These are phyloP conservation scores for Mucor circinelloides DNA, from an alignment of 371 early-diverging fungal species.

Conservation along the genomic window DNA sequence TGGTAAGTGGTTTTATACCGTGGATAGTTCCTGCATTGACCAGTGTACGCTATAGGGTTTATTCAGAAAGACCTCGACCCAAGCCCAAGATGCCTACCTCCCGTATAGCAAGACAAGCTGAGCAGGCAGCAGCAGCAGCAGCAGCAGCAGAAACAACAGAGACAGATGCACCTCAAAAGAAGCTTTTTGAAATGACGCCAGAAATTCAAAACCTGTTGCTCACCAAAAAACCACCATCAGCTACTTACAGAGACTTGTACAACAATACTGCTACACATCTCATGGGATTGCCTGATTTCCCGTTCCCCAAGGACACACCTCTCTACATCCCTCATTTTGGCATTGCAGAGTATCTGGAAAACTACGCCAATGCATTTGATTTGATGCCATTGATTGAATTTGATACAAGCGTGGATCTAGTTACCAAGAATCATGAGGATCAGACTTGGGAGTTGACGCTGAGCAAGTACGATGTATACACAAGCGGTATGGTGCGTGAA, in stretches of 20 bases:
- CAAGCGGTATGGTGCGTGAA: conserved; percentile 15
- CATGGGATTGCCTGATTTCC: conserved; percentile 13
- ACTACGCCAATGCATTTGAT: conserved; percentile 13
- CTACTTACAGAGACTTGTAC: conserved; percentile 25
- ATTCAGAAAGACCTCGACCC: conserved; percentile 16
- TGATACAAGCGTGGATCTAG: conserved; percentile 24
- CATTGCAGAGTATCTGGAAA: conserved; percentile 6
- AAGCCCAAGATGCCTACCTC: conserved; percentile 28
- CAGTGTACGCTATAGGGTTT: conserved; percentile 7
- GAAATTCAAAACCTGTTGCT: conserved; percentile 10
- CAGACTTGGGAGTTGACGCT: conserved; percentile 26
- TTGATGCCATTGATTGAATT: conserved; percentile 24
- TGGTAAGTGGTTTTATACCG: conserved; percentile 15
- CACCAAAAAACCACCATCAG: conserved; percentile 20
- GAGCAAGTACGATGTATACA: conserved; percentile 14
- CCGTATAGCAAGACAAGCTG: conserved; percentile 1
- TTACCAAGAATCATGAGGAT: conserved; percentile 11
- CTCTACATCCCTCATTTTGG: not conserved
- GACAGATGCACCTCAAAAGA: conserved; percentile 4
- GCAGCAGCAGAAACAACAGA: too few species aligned
- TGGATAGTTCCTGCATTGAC: not conserved
- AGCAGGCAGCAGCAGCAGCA: not conserved
- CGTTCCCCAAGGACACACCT: conserved; percentile 2
- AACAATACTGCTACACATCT: conserved; percentile 9
- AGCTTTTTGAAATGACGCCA: conserved; percentile 19